These are phyloP conservation scores for Fistulifera pelliculosa DNA, from an alignment of 108 stramenopile species.

Conservation along the genomic window DNA sequence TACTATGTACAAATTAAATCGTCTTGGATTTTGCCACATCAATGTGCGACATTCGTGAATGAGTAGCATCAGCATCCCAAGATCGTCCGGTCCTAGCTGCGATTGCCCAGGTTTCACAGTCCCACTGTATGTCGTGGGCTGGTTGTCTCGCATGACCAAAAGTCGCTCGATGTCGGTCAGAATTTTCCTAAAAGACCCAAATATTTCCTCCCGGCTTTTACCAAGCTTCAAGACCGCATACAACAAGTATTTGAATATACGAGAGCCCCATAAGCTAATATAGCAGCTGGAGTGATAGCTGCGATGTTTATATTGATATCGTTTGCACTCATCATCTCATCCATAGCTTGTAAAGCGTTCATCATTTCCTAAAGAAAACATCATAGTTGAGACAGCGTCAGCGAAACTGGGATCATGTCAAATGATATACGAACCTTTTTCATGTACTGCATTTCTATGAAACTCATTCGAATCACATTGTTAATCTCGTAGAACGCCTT, in stretches of 20 bases:
- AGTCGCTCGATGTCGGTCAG: slow-evolving; percentile 80
- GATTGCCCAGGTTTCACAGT: slow-evolving; percentile 11
- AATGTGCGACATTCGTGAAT: slow-evolving; percentile 77
- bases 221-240: slow-evolving; percentile 69
- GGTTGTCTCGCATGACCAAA: slow-evolving; percentile 78
- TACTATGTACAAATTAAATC: slow-evolving; percentile 53
- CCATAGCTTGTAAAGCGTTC: slow-evolving; percentile 82
- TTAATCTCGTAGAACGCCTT: slow-evolving; percentile 72
- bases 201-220: slow-evolving; percentile 64
- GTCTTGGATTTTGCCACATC: slow-evolving; percentile 61
- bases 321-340: slow-evolving; percentile 59
- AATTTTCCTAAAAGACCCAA: slow-evolving; percentile 56
- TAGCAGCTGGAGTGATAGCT: slow-evolving; percentile 77
- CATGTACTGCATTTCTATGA: slow-evolving; percentile 90
- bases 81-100: slow-evolving; percentile 48
- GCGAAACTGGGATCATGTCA: background rate
- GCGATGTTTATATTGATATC: slow-evolving; percentile 85
- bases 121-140: slow-evolving; percentile 26
- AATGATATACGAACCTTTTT: slow-evolving; percentile 78
- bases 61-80: slow-evolving; percentile 85
- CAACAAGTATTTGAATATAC: slow-evolving; percentile 41
- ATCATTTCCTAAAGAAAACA: slow-evolving; percentile 55
- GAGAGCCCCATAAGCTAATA: slow-evolving; percentile 41
- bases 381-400: background rate
- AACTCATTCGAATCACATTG: slow-evolving; percentile 69